phyloP scores from a whole-genome alignment of 768 basidiomycete species.

The Neoboletus brunneissimus region DNA sequence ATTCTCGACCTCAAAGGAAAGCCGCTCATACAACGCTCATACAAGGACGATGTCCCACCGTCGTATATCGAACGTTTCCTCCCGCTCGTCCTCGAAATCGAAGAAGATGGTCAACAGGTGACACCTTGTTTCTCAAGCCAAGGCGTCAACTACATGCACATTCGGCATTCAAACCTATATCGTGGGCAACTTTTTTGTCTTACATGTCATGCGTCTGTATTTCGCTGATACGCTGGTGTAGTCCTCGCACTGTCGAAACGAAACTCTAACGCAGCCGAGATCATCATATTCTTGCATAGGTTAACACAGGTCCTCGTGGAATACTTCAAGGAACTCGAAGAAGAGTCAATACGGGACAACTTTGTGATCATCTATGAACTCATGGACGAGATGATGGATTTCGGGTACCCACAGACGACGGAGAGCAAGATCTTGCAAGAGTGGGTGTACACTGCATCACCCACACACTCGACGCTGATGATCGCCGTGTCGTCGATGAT shows the following conservation, averaged over 20 bases:
- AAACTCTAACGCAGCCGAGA: constrained; percentile 93
- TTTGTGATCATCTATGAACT: constrained; percentile 99
- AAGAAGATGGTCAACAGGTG: constrained; percentile 95
- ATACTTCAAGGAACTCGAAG: constrained; percentile 99
- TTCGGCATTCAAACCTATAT: constrained; percentile 96
- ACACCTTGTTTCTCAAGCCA: constrained; percentile 95
- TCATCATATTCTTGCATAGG: constrained; percentile 94
- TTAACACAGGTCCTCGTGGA: constrained; percentile 90
- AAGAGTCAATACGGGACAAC: constrained; percentile 98
- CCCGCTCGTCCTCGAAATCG: constrained; percentile 89
- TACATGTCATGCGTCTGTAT: neutral
- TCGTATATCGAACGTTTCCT: constrained; percentile 92
- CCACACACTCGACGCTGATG: neutral
- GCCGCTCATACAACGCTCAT: constrained; percentile 93
- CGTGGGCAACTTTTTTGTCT: constrained; percentile 48
- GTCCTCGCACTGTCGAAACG: constrained; percentile 95
- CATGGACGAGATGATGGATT: constrained; percentile 99
- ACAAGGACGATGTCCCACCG: constrained; percentile 91
- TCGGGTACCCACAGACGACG: constrained; percentile 97
- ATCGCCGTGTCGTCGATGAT: neutral
- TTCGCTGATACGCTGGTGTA: constrained; percentile 29
- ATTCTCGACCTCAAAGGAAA: constrained; percentile 99
- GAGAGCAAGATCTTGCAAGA: constrained; percentile 99
- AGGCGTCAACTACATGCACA: constrained; percentile 98
- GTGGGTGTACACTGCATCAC: constrained; percentile 40